Base-by-base conservation (phyloP, 805 yeast species). In the Candida boleticola region DNA sequence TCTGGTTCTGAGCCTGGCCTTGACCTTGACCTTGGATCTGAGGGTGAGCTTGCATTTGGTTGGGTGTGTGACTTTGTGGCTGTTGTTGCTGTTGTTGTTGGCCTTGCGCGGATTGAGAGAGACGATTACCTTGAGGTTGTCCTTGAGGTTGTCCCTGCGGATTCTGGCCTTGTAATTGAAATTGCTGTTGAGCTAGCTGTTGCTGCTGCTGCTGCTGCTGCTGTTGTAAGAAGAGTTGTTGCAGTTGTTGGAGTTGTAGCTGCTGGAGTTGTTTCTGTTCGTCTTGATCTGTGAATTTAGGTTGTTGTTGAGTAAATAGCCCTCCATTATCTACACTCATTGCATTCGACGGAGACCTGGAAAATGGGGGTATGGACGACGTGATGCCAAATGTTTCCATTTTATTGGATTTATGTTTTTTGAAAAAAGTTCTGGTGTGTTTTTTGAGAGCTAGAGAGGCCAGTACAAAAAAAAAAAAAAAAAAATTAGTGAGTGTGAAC, bases 161-260 rank as follows among this genome's bases (percentile, higher is more conserved):
- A 7, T 7, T 7, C 11, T 23, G 27, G 27, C 6, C 22, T 7
- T 39, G 48, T 27, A 17, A 34, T 29, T 34, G 47, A 40, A 23
- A 48, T 25, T 29, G 44, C 39, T 39, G 48, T 14, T 27, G 46
- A 11, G 18, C 5, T 11, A n/a, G 32, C 39, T 42, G 49, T 26
- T 41, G 44, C 19, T 19, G 32, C 27, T n/a, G 29, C 23, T 27
- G 39, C 20, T 36, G 29, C 17, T 34, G 45, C 30, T 46, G 42
- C 32, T 33, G 46, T 36, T n/a, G n/a, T n/a, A n/a, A n/a, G n/a
- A n/a, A n/a, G n/a, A n/a, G n/a, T n/a, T n/a, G n/a, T n/a, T n/a
- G n/a, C n/a, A n/a, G n/a, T 23, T 13, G 39, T 5, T 18, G 43
- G 5, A 31, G 21, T 5, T 25, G 20, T 14, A 33, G 18, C 19